Evolutionary conservation across 2,329 filamentous ascomycete genomes (phyloP).

Genomic region (Penicillium sp.): DNA sequence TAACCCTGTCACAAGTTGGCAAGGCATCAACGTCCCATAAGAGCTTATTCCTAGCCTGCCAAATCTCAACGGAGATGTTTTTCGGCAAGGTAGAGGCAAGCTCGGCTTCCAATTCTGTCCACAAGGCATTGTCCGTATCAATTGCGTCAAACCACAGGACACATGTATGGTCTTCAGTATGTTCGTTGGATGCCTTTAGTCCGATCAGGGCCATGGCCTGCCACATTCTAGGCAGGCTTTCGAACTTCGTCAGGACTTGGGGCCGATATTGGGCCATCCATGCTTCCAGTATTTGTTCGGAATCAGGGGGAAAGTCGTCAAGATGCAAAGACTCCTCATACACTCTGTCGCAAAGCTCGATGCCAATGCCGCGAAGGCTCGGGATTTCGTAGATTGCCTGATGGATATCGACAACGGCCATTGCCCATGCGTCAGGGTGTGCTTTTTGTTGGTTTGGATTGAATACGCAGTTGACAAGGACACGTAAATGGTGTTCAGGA

Average conservation of each 20-base stretch:
- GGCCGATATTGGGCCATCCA: neutral
- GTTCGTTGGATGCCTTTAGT: neutral
- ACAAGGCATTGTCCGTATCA: neutral
- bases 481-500: neutral
- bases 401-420: conserved; percentile 1
- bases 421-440: neutral
- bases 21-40: neutral
- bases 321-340: neutral
- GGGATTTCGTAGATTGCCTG: neutral
- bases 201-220: neutral
- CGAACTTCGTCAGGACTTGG: neutral
- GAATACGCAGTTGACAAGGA: neutral
- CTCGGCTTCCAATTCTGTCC: neutral
- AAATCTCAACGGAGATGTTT: neutral
- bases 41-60: neutral
- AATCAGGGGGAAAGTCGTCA: neutral
- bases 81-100: neutral
- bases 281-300: neutral
- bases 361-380: neutral
- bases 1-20: neutral
- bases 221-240: conserved; percentile 2
- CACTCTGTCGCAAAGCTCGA: neutral
- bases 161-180: neutral
- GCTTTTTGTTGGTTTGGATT: neutral
- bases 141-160: conserved; percentile 3